phyloP scores from a whole-genome alignment of 495 filamentous ascomycete genomes.

The Hypoxylon lenormandii region DNA sequence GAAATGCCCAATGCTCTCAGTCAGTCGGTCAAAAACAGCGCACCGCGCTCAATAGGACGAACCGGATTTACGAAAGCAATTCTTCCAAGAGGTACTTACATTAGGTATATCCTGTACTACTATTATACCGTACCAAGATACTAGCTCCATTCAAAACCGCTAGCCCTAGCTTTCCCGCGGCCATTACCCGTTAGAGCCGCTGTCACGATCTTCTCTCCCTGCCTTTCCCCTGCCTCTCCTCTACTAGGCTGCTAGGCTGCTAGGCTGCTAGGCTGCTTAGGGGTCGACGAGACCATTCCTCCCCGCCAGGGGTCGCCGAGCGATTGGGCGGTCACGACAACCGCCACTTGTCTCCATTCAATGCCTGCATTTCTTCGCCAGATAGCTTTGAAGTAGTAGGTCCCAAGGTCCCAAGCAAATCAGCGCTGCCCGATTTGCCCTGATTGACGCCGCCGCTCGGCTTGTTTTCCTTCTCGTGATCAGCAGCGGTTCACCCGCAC shows the following conservation, averaged over 20 bases:
- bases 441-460: slow-evolving; percentile 30
- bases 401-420: slow-evolving; percentile 34
- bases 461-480: slow-evolving; percentile 18
- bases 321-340: slow-evolving; percentile 48
- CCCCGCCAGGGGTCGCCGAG: slow-evolving; percentile 27
- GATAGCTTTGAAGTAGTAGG: slow-evolving; percentile 31
- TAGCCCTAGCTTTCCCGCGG: slow-evolving; percentile 23
- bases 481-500: slow-evolving; percentile 8
- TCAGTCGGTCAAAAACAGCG: slow-evolving; percentile 11
- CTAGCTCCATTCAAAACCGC: not conserved
- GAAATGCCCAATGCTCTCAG: not conserved
- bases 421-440: slow-evolving; percentile 26
- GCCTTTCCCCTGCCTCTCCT: not conserved
- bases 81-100: not conserved
- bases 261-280: too few relatives aligned
- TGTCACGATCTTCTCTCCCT: slow-evolving; percentile 25
- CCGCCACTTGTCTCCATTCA: slow-evolving; percentile 55
- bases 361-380: slow-evolving; percentile 36
- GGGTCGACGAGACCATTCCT: slow-evolving; percentile 4
- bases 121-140: not conserved
- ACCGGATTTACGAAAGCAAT: too few relatives aligned
- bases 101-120: too few relatives aligned
- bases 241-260: too few relatives aligned
- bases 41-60: slow-evolving; percentile 17
- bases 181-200: slow-evolving; percentile 39